Percentiles rank a stretch among this genome's conserved stretches.
Conservation (phyloP, 495 filamentous ascomycete species). For the Daldinia grandis region DNA sequence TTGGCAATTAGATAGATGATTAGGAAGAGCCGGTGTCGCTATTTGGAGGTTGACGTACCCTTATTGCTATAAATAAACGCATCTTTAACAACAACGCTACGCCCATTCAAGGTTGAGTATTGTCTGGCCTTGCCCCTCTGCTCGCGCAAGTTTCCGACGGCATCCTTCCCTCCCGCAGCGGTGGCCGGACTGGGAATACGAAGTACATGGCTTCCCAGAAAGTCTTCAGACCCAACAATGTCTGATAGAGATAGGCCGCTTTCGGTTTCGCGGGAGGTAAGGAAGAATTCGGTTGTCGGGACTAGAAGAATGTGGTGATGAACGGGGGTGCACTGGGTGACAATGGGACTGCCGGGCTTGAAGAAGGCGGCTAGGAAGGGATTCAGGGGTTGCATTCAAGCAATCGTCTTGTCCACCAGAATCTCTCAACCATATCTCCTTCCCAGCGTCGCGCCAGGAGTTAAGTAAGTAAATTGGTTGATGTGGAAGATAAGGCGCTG, state of each 20-base stretch:
- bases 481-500: not conserved
- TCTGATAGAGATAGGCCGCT: constrained; percentile 79
- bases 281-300: constrained; percentile 88
- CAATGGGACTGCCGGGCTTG: constrained; percentile 79
- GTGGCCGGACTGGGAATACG: constrained; percentile 72
- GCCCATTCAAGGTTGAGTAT: constrained; percentile 89
- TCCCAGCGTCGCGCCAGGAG: constrained; percentile 35
- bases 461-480: not conserved
- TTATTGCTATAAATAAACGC: constrained; percentile 94
- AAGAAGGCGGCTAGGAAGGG: constrained; percentile 98
- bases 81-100: constrained; percentile 95
- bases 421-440: constrained; percentile 35
- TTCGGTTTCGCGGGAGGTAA: constrained; percentile 89
- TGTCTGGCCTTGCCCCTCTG: constrained; percentile 92
- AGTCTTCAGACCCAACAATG: constrained; percentile 87
- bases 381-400: constrained; percentile 98
- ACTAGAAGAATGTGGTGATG: constrained; percentile 95
- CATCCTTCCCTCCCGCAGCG: constrained; percentile 72
- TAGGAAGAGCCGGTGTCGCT: not conserved
- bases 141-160: constrained; percentile 77
- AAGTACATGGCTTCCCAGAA: constrained; percentile 95
- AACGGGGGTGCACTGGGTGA: constrained; percentile 89
- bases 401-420: constrained; percentile 32
- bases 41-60: constrained; percentile 61
- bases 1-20: constrained; percentile 19